Base-by-base conservation (phyloP, 768 basidiomycete species). In the Suillus subaureus region DNA sequence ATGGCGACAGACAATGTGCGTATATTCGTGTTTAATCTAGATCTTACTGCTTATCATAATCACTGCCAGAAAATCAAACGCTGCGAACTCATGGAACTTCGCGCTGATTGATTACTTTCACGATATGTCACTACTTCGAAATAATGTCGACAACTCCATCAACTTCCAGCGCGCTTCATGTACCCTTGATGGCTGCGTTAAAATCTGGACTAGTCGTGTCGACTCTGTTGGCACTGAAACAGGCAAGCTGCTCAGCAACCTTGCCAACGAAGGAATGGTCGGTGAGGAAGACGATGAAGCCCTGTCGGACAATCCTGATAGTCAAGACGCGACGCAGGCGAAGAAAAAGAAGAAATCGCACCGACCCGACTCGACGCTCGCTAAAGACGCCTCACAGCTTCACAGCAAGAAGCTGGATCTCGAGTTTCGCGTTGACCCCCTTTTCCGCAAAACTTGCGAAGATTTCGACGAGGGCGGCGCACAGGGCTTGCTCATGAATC, bases 401-500 rank as follows among this genome's bases (percentile, higher is more conserved):
- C 86, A 89, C 69, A 91, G 87, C 79, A 98, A 99, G 82, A 95
- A 97, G 72, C 84, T 94, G 54, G 97, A 99, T 65, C 85, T 99
- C 39, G 97, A 98, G 74, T 97, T 97, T 77, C 90, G 88, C 54
- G 94, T 99, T 35, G 97, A 99, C 74, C 97, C 97, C 2, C 83
- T 99, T 40, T 99, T 99, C 81, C 92, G 87, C 80, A 99, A 99
- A 83, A 99, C 97, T 2, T 94, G 91, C 71, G 97, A 94, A 28
- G 97, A 99, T 74, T 99, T 99, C 72, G 97, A 99, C 75, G 97
- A 99, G 77, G 97, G 96, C 49, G 97, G 97, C 57, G 97, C 97
- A 0, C 90, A 93, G 66, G 97, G 97, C 13, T 79, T 99, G 56
- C 80, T 99, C 39, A 97, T 99, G 96, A 99, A 99, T 73, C 97